These are phyloP conservation scores for Paramecium caudatum DNA, from an alignment of 73 alveolate species.

Conservation along the genomic window DNA sequence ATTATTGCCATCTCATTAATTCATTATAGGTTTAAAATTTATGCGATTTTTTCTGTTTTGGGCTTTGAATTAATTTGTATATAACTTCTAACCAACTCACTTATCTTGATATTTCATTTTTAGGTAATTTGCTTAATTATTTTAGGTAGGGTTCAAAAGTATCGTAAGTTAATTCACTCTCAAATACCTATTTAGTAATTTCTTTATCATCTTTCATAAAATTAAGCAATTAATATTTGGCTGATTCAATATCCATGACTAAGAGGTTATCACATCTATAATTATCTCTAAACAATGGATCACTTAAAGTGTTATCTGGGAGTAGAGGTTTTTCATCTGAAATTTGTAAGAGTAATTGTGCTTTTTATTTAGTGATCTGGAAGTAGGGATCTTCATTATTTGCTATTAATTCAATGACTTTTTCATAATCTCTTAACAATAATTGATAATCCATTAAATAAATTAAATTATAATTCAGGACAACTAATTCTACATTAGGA, in stretches of 20 bases:
- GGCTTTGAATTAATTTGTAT: conserved; percentile 6
- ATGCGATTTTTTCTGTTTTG: not conserved
- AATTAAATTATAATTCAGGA: too few species aligned
- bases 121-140: not conserved
- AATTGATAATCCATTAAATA: conserved; percentile 24
- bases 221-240: not conserved
- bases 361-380: not conserved
- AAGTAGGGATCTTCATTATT: not conserved
- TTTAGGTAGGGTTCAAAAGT: not conserved
- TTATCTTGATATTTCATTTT: not conserved
- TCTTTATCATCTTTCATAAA: conserved; percentile 27
- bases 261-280: not conserved
- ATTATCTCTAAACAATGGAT: not conserved
- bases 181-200: not conserved
- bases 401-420: conserved; percentile 10
- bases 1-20: not conserved
- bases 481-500: too few species aligned
- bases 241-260: conserved; percentile 12
- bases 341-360: not conserved
- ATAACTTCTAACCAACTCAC: conserved; percentile 34
- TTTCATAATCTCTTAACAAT: conserved; percentile 11
- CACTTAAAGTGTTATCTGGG: not conserved
- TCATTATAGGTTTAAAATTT: conserved; percentile 35
- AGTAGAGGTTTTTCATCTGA: not conserved
- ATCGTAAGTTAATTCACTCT: not conserved